phyloP scores from a whole-genome alignment of 2,329 filamentous ascomycete species.

The Aschersonia sp. region DNA sequence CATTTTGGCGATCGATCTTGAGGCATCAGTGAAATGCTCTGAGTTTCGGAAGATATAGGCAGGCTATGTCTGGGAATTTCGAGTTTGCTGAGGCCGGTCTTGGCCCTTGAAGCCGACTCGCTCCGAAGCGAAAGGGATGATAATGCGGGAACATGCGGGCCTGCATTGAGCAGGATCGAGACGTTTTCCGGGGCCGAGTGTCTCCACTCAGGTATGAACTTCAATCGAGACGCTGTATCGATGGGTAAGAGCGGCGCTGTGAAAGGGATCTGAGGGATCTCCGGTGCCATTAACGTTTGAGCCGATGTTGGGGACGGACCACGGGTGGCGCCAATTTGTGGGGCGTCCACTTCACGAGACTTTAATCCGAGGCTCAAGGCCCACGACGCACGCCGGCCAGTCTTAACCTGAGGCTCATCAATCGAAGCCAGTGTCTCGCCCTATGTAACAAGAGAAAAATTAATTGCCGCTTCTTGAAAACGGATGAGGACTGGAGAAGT shows the following conservation, averaged over 20 bases:
- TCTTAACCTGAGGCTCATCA: conserved; percentile 21
- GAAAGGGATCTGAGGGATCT: background rate
- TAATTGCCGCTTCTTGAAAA: conserved; percentile 16
- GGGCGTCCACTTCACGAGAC: conserved; percentile 12
- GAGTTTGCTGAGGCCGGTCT: conserved; percentile 5
- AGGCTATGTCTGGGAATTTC: conserved; percentile 4
- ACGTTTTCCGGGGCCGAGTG: background rate
- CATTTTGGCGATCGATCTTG: background rate
- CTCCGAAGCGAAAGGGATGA: background rate
- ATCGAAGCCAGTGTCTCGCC: conserved; percentile 19
- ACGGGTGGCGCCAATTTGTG: conserved; percentile 6
- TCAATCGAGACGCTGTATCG: background rate
- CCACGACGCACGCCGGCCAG: conserved; percentile 30
- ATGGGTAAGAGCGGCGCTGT: background rate
- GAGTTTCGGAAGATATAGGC: background rate
- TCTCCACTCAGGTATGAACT: background rate
- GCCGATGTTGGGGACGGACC: conserved; percentile 4
- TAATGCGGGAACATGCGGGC: too few species aligned
- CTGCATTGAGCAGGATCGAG: background rate
- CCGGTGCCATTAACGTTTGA: conserved; percentile 2
- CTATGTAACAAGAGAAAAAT: conserved; percentile 14
- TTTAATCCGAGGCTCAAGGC: conserved; percentile 21
- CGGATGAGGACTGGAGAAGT: conserved; percentile 1
- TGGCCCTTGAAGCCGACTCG: conserved; percentile 3
- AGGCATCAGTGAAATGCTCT: background rate